Base-by-base conservation (phyloP, 192 early-diverging fungal species). In the Podila verticillata region DNA sequence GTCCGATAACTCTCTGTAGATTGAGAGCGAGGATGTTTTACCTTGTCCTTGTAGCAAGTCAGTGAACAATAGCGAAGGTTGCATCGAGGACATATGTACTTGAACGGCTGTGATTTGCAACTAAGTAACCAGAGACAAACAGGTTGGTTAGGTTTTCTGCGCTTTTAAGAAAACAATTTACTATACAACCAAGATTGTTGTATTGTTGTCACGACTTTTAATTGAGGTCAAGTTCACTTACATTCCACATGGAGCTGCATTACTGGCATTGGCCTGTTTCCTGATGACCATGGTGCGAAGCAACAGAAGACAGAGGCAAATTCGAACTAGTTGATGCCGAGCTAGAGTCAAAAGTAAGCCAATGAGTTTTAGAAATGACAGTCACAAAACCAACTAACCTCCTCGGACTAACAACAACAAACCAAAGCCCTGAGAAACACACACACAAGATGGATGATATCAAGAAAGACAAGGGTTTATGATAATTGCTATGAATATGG, bases 71-170 rank as follows among this genome's bases (percentile, higher is more conserved):
- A 93, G 51, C 81, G 71, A 48, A 93, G 81, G 75, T 93, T 88
- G 60, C 91, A 93, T 56, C 88, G 73, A 30, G 91, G 91, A 61
- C 91, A 93, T 20, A 84, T 89, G 59, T 93, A 93, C n/a, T 84
- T 83, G 49, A 84, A 84, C 39, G 83, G 70, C 34, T 89, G 85
- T 19, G 66, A 78, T 48, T 84, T 85, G 72, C 91, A 92, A 17
- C 90, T 91, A 82, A 5, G 44, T 48, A 13, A 5, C 9, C 24
- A 49, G 5, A 32, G n/a, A 59, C n/a, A 44, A 1, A 48, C 1
- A 19, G 34, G 7, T 48, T 66, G 34, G 36, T n/a, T 20, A 12
- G 34, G 1, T 26, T 47, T 48, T 47, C 39, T 65, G 32, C 24
- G 61, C 61, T 12, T 24, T 35, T 20, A 13, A 26, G 31, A 62